Evolutionary conservation across 1,139 yeast genomes (phyloP), one percentile per base, ranked within the genome.

Genomic region (Kodamaea suecica): DNA sequence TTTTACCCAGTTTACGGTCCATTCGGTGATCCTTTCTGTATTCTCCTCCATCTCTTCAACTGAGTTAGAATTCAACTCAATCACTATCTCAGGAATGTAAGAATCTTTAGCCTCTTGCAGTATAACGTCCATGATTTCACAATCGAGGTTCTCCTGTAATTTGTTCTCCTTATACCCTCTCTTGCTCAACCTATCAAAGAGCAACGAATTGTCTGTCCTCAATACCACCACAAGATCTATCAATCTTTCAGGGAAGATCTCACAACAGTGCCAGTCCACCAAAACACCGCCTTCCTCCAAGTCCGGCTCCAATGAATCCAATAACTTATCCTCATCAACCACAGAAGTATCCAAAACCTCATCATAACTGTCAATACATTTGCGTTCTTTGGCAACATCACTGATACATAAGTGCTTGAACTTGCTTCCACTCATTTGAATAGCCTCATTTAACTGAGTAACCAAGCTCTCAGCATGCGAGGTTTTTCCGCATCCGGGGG

Each of bases 201-300:
- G 71, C 1, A 70, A 57, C 4, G 80, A 66, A 50, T 85, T 87
- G 48, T 84, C 84, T 19, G 95, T 80, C 45, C 94, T 70, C 36
- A 92, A 70, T 1, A 94, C 98, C 27, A 88, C 84, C 6, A 92
- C 97, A 41, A 92, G 70, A 57, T 92, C 99, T 33, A 94, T 84
- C 54, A 88, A 73, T 47, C 95, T 68, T 55, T 88, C 97, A 0
- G 98, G 98, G 54, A 92, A 92, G 14, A 87, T 75, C 50, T 92
- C 98, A 60, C 96, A 88, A 34, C 92, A 92, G 57, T 92, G 99
- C 98, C 98, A 94, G 61, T 92, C 99, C 15, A 92, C 72, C 16
- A 92, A 67, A 17, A 75, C 69, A 1, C 95, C 96, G n/a, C 99
- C 99, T 43, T 76, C 66, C 39, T 81, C 83, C 40, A 90, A 66